Evolutionary conservation across 352 stramenopile species (phyloP), one percentile per base, ranked within the genome.

Genomic region (Pythium aphanidermatum): DNA sequence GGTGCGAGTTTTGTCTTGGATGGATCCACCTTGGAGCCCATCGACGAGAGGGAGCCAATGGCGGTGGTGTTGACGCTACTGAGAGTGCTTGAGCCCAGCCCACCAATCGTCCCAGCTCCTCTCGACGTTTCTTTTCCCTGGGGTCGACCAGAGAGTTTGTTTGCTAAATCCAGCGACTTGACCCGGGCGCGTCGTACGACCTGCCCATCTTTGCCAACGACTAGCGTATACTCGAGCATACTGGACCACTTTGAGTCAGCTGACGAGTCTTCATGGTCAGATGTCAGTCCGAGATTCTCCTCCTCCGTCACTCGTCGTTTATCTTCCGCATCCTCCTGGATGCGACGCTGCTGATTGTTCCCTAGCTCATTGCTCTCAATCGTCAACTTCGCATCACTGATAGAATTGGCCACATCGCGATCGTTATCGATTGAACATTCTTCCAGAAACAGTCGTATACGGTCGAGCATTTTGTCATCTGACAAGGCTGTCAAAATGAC

Each of bases 211-310:
- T 89, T 92, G 13, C 74, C 80, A 5, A 92, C 80, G 12, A 89
- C 75, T 14, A 92, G 51, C 21, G 80, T 89, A 50, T 92, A 92
- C 47, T 92, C 80, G 4, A 92, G 71, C 80, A 92, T 92, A 47
- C 74, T 88, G 1, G 74, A 88, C 80, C 80, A 92, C 20, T 87
- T 88, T 13, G 77, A 83, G 33, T 92, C 80, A 21, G 75, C 70
- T 4, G 74, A 82, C 10, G 73, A 84, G 50, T 89, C 76, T 46
- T 92, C 80, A 21, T 92, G 80, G 35, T 92, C 80, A 0, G 72
- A 76, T 35, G 71, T 65, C 31, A 92, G 46, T 0, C 70, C 63
- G 7, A 77, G 43, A 24, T 56, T 69, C 26, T 92, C 77, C 29
- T 92, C 80, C 30, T 86, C 71, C 8, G 51, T 51, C 5, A 81